Evolutionary conservation across 441 rosid species (phyloP).

Genomic region (Populus hybrid): DNA sequence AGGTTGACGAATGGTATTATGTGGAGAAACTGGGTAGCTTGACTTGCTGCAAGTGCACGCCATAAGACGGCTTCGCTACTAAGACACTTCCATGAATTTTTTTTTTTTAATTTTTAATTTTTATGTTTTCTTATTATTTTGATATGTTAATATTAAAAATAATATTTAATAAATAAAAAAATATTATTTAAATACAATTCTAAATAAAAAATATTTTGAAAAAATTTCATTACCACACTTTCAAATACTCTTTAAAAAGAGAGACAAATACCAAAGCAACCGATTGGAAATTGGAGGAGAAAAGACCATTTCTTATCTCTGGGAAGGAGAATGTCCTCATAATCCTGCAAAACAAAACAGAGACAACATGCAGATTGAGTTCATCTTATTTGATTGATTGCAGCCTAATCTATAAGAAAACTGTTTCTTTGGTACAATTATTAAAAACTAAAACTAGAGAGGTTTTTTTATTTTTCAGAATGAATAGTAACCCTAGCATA

Average conservation of each 20-base stretch:
- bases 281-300: slow-evolving; percentile 84
- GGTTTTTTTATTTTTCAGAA: too few relatives aligned
- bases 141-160: too few relatives aligned
- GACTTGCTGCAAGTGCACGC: slow-evolving; percentile 70
- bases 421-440: too few relatives aligned
- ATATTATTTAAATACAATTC: too few relatives aligned
- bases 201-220: too few relatives aligned
- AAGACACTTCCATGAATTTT: slow-evolving; percentile 17
- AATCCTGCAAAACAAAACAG: slow-evolving; percentile 46
- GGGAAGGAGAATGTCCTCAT: slow-evolving; percentile 84
- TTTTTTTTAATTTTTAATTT: too few relatives aligned
- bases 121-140: too few relatives aligned
- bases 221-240: accelerated
- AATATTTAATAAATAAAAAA: too few relatives aligned
- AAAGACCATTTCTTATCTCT: slow-evolving; percentile 89
- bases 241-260: slow-evolving; percentile 3
- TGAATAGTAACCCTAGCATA: too few relatives aligned
- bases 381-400: not conserved
- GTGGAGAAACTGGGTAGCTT: slow-evolving; percentile 66
- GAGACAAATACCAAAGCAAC: slow-evolving; percentile 85
- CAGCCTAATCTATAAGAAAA: too few relatives aligned
- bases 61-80: slow-evolving; percentile 93
- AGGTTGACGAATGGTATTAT: slow-evolving; percentile 61
- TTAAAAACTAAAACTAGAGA: too few relatives aligned
- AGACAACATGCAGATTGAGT: not conserved